Conservation (phyloP, 1,139 yeast species). For the Eremothecium gossypii region DNA sequence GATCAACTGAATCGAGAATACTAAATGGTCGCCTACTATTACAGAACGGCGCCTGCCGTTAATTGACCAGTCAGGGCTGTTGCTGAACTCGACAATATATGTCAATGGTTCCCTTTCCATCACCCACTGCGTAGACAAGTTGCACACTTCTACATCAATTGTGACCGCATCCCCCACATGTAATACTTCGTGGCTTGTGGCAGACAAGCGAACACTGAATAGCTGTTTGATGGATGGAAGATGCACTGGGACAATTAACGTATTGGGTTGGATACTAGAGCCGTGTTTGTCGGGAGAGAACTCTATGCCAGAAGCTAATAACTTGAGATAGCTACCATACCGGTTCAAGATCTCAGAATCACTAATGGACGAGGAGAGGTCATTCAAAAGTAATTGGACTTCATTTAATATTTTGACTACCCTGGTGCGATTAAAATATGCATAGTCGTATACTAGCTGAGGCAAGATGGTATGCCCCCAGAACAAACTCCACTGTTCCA, state of each 20-base stretch:
- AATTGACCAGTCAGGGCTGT: slow-evolving; percentile 27
- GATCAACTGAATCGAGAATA: slow-evolving; percentile 43
- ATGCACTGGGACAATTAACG: slow-evolving; percentile 22
- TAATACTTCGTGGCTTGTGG: neutral
- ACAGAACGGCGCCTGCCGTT: slow-evolving; percentile 25
- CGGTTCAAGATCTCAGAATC: neutral
- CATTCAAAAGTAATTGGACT: neutral
- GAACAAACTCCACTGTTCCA: neutral
- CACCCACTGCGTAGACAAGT: slow-evolving; percentile 18
- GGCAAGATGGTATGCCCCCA: slow-evolving; percentile 1
- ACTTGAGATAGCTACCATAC: neutral
- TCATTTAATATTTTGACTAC: neutral
- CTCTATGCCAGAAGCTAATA: neutral
- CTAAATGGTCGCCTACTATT: slow-evolving; percentile 10
- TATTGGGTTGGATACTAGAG: slow-evolving; percentile 7
- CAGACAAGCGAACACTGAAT: slow-evolving; percentile 16
- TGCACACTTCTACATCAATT: slow-evolving; percentile 14
- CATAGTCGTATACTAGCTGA: neutral
- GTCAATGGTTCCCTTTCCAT: slow-evolving; percentile 2
- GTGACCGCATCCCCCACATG: slow-evolving; percentile 18
- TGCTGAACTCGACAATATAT: slow-evolving; percentile 18
- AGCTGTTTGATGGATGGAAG: slow-evolving; percentile 21
- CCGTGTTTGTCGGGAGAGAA: neutral
- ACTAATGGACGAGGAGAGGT: neutral
- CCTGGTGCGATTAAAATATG: neutral